These are phyloP conservation scores for Kalmusia sp. DNA, from an alignment of 2,329 filamentous ascomycete genomes.

Conservation along the genomic window DNA sequence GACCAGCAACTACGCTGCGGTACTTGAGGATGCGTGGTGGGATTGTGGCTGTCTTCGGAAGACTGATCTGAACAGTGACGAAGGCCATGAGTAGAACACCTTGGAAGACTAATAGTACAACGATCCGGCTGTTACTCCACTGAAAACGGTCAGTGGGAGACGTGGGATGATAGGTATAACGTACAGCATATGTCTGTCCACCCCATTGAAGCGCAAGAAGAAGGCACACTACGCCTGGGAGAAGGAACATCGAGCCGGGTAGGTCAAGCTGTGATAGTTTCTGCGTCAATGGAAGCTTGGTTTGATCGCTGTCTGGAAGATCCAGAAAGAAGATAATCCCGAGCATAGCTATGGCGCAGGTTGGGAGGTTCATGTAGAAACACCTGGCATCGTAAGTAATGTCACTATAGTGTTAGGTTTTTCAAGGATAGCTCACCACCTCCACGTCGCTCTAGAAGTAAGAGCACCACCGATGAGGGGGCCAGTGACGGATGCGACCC, in stretches of 20 bases:
- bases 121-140: conserved; percentile 53
- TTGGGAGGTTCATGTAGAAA: conserved; percentile 32
- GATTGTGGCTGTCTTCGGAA: conserved; percentile 19
- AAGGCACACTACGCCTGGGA: conserved; percentile 34
- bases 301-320: conserved; percentile 9
- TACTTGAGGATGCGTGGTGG: conserved; percentile 23
- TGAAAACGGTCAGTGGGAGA: conserved; percentile 1
- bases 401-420: conserved; percentile 46
- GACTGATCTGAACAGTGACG: conserved; percentile 29
- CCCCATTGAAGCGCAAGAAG: conserved; percentile 43
- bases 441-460: conserved; percentile 65
- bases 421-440: not conserved
- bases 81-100: conserved; percentile 52
- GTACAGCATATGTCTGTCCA: conserved; percentile 25
- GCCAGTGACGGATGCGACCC: conserved; percentile 39
- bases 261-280: conserved; percentile 36
- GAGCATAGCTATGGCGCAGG: conserved; percentile 19
- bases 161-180: not conserved
- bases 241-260: conserved; percentile 32
- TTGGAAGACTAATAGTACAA: conserved; percentile 51
- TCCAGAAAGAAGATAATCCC: conserved; percentile 47
- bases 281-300: conserved; percentile 8
- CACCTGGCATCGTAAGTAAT: conserved; percentile 17
- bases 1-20: conserved; percentile 17
- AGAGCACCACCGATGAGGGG: conserved; percentile 48